Conservation (phyloP, 306 rosid genomes). For the Pueraria montana region DNA sequence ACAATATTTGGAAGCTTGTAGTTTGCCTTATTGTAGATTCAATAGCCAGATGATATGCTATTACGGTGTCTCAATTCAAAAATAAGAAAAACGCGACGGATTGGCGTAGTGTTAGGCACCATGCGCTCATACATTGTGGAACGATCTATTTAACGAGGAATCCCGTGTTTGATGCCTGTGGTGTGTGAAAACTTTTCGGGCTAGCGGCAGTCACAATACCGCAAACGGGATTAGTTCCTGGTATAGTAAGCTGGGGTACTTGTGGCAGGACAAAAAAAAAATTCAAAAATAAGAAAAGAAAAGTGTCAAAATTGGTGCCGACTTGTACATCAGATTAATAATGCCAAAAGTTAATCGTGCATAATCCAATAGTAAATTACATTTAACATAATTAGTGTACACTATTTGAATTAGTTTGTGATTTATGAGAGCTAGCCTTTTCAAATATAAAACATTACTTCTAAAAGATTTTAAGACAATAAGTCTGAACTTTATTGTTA, state of each 20-base stretch:
- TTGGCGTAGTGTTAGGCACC: too few relatives aligned
- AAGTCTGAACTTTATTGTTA: background rate
- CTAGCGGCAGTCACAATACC: too few relatives aligned
- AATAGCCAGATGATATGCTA: background rate
- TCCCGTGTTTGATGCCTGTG: too few relatives aligned
- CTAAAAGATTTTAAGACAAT: background rate
- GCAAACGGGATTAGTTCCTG: too few relatives aligned
- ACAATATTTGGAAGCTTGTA: background rate
- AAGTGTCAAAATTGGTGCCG: background rate
- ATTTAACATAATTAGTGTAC: background rate
- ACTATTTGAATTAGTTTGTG: background rate
- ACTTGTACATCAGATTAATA: background rate
- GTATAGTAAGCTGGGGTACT: too few relatives aligned
- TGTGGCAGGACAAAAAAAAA: too few relatives aligned
- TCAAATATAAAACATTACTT: background rate
- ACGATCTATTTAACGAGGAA: too few relatives aligned
- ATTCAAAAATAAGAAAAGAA: background rate
- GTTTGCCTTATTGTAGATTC: background rate
- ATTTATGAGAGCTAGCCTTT: background rate
- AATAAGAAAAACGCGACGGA: too few relatives aligned
- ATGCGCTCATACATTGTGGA: too few relatives aligned
- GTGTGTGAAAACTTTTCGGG: too few relatives aligned
- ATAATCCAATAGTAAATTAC: background rate
- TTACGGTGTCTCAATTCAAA: background rate
- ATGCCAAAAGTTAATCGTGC: background rate